Percentiles rank a stretch among this genome's conserved stretches.
phyloP scores from a whole-genome alignment of 2,329 filamentous ascomycete species.

The Colletotrichum somersetense region DNA sequence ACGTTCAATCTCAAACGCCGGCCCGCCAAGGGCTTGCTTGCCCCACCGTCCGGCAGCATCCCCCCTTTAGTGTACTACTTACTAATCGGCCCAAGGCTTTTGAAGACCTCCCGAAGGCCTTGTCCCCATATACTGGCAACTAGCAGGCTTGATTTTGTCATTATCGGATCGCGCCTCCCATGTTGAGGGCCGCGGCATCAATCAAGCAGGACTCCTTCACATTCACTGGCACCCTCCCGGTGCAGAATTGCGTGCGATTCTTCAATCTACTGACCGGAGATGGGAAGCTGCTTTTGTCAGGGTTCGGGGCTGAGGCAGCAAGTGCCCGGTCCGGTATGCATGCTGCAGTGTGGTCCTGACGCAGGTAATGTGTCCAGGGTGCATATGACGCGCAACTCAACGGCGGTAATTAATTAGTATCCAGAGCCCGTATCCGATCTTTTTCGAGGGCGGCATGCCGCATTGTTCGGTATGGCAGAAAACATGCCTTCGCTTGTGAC shows the following conservation, averaged over 20 bases:
- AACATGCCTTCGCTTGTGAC: slow-evolving; percentile 30
- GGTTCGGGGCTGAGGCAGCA: slow-evolving; percentile 14
- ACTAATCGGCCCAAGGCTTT: neutral
- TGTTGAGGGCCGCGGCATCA: slow-evolving; percentile 18
- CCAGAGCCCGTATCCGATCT: slow-evolving; percentile 10
- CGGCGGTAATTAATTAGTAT: neutral
- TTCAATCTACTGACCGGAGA: neutral
- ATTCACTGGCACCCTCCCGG: neutral
- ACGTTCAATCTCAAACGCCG: slow-evolving; percentile 41
- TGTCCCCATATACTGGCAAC: neutral
- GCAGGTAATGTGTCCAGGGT: neutral
- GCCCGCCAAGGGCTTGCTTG: no score
- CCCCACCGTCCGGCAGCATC: slow-evolving; percentile 22
- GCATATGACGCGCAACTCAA: slow-evolving; percentile 20
- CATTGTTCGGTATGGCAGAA: slow-evolving; percentile 21
- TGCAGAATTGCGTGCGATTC: neutral
- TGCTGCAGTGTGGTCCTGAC: neutral
- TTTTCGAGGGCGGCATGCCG: slow-evolving; percentile 5
- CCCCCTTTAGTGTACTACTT: neutral
- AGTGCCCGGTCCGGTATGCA: neutral
- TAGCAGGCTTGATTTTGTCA: neutral
- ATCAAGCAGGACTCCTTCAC: neutral
- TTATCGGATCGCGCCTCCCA: neutral
- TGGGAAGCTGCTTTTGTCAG: neutral
- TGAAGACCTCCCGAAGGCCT: neutral